Percentiles rank a stretch among this genome's conserved stretches.
Evolutionary conservation across 306 rosid species (phyloP).

Genomic region (Medicago arabica): DNA sequence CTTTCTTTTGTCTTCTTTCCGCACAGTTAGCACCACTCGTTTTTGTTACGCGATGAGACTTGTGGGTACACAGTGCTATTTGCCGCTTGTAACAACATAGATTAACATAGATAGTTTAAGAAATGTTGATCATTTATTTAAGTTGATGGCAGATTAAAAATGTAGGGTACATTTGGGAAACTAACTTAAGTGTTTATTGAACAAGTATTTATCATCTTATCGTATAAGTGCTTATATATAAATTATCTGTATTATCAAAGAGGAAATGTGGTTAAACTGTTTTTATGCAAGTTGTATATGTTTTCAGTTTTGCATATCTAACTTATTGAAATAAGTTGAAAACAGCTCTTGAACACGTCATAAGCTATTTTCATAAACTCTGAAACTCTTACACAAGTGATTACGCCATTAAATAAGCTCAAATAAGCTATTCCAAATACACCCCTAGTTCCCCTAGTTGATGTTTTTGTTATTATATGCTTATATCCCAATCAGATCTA

Average conservation of each 20-base stretch:
- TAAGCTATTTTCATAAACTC: not conserved
- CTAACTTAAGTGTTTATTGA: not conserved
- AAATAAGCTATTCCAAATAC: not conserved
- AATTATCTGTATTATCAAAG: not conserved
- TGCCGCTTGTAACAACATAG: not conserved
- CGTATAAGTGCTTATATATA: not conserved
- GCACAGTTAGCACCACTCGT: not conserved
- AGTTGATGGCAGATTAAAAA: not conserved
- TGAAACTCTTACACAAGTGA: not conserved
- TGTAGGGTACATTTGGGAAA: not conserved
- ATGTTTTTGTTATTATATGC: constrained; percentile 11
- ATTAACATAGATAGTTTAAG: too few relatives aligned
- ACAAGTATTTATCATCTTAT: not conserved
- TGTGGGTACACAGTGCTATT: not conserved
- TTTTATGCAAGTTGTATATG: not conserved
- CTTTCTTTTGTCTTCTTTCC: not conserved
- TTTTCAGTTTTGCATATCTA: not conserved
- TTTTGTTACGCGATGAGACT: too few relatives aligned
- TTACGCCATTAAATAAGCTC: not conserved
- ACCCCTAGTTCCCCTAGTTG: not conserved
- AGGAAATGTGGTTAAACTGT: not conserved
- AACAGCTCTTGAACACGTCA: not conserved
- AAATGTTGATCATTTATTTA: too few relatives aligned
- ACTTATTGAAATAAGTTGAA: not conserved
- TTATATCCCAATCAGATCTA: not conserved